Base-by-base conservation (phyloP, 768 basidiomycete genomes). In the Mycena capillaripes region DNA sequence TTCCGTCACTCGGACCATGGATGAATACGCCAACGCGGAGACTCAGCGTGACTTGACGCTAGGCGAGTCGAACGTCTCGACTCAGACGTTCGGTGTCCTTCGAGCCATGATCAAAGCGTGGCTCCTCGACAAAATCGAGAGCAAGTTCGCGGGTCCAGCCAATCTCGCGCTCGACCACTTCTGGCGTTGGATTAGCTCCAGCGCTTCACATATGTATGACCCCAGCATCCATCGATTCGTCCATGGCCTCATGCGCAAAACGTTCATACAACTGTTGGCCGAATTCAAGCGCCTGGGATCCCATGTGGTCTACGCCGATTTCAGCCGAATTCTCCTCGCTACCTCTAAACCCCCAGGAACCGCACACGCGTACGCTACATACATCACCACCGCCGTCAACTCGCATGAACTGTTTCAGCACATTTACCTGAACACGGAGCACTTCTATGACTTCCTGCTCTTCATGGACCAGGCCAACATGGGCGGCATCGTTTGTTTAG, bases 391-490 rank as follows among this genome's bases (percentile, higher is more conserved):
- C 0, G 98, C 98, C 1, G 95, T 97, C 73, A 97, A 93, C 29
- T 93, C 95, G 4, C 93, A 98, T 77, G 97, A 99, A 73, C 87
- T 99, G 17, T 99, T 99, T 86, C 94, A 97, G 76, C 96, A 98
- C 71, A 87, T 99, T 32, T 93, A 93, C 78, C 88, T 99, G 69
- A 88, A 93, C 53, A 93, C 96, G 23, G 92, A 94, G 30, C 89
- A 93, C 6, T 98, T 93, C 83, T 99, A 97, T 84, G 96, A 99
- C 83, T 96, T 95, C 79, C 84, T 99, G 11, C 84, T 98, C 30
- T 97, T 95, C 88, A 96, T 99, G 96, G 98, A 99, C 82, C 87
- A 91, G 16, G 95, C 96, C 32, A 99, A 99, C 81, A 90, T 93
- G 79, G 95, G 93, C 21, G 97, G 95, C 2, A 88, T 99, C 66